A percentile compares a stretch with the other conserved stretches of the same genome.
Conservation (phyloP, 345 rosid species). For the Xanthoceras sorbifolium region DNA sequence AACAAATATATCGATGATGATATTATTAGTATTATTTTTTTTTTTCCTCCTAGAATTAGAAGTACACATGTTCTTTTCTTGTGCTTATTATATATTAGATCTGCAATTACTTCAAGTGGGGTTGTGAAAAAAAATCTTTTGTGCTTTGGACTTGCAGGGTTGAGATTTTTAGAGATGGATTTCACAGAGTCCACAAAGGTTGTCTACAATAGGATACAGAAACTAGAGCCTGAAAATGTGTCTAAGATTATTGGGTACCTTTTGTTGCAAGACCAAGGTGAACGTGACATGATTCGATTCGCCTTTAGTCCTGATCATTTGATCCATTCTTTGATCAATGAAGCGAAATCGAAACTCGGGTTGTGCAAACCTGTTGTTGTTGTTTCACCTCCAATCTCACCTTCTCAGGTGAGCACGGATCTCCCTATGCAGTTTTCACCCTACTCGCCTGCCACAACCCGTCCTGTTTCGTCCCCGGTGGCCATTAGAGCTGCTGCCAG, state of each 20-base stretch:
- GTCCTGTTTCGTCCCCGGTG: slow-evolving; percentile 39
- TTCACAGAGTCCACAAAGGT: slow-evolving; percentile 74
- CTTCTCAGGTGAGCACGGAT: slow-evolving; percentile 42
- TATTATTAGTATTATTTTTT: too few relatives aligned
- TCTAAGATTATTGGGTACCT: slow-evolving; percentile 84
- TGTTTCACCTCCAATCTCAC: slow-evolving; percentile 36
- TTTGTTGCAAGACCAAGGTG: slow-evolving; percentile 69
- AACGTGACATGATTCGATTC: slow-evolving; percentile 81
- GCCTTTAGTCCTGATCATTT: slow-evolving; percentile 77
- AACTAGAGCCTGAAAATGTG: slow-evolving; percentile 82
- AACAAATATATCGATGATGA: neutral
- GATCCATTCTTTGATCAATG: slow-evolving; percentile 57
- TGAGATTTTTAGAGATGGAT: slow-evolving; percentile 57
- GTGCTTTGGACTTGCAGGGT: slow-evolving; percentile 33
- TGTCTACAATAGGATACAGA: slow-evolving; percentile 77
- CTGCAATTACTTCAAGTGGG: slow-evolving; percentile 17
- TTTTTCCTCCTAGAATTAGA: neutral
- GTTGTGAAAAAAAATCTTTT: neutral
- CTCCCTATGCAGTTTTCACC: slow-evolving; percentile 43
- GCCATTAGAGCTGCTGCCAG: slow-evolving; percentile 36
- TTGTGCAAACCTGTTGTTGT: slow-evolving; percentile 37
- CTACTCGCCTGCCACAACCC: slow-evolving; percentile 31
- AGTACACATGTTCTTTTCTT: neutral
- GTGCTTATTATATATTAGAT: slow-evolving; percentile 6
- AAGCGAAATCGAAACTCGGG: slow-evolving; percentile 66